Percentiles rank a stretch among this genome's conserved stretches.
Evolutionary conservation across 345 rosid genomes (phyloP).

Genomic region (Erucastrum elatum): DNA sequence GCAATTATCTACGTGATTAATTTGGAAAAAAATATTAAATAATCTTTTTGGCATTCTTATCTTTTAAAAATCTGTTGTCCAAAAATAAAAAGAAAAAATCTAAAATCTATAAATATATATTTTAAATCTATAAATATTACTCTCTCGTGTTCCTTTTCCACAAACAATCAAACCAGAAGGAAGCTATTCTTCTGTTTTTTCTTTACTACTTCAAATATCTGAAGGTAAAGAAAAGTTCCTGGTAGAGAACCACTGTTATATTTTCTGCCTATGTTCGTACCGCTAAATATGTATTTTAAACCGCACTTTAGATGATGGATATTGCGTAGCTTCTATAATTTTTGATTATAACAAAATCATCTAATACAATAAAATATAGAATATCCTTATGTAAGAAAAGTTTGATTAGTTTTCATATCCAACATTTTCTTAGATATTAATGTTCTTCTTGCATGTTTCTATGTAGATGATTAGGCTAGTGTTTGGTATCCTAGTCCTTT

Average conservation of each 20-base stretch:
- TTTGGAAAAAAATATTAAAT: neutral
- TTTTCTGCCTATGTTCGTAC: conserved; percentile 4
- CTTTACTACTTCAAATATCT: neutral
- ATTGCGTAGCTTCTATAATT: neutral
- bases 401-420: neutral
- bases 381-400: neutral
- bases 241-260: neutral
- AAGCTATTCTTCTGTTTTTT: conserved; percentile 2
- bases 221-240: conserved; percentile 11
- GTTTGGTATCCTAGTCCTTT: conserved; percentile 7
- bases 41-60: neutral
- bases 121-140: neutral
- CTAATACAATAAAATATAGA: neutral
- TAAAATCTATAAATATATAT: neutral
- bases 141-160: neutral
- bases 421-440: neutral
- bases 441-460: conserved; percentile 2
- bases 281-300: neutral
- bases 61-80: neutral
- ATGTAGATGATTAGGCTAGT: conserved; percentile 35
- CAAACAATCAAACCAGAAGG: conserved; percentile 5
- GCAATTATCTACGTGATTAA: neutral
- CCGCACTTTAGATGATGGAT: neutral
- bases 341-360: neutral
- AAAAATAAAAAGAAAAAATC: no score